Base-by-base conservation (phyloP, 1,284 basidiomycete genomes). In the Austroboletus niveus region DNA sequence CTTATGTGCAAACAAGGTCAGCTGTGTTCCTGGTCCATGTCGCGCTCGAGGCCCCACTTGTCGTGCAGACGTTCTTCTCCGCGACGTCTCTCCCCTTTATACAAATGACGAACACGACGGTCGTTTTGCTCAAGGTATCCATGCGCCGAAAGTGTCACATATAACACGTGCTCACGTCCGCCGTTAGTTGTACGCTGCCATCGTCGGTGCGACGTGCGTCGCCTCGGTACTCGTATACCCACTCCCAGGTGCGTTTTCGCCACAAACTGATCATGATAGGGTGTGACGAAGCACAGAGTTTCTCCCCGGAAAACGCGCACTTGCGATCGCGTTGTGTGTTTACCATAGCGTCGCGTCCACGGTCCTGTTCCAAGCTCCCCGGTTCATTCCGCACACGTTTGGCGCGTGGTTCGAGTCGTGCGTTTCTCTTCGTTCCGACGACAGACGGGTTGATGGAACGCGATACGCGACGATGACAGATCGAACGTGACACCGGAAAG, bases 301-400 rank as follows among this genome's bases (percentile, higher is more conserved):
- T 68, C 72, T 92, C 5, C 91, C 91, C 0, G 89, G 89, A 8
- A 93, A 93, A 70, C 82, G 90, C 15, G 91, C 88, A 0, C 70
- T 90, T 4, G 90, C 87, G 1, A 83, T 92, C 45, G 81, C 77
- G 12, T 76, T 93, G 6, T 84, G 87, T 53, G 62, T 92, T 11
- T 92, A 92, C 67, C 91, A 93, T 65, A 84, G 77, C 57, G 71
- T 85, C 27, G 79, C 79, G 36, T 89, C 89, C 1, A 89, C 88
- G 0, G 70, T 92, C 39, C 78, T 92, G 46, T 85, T 82, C 66
- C 81, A 87, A 57, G 78, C 87, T 1, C 89, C 89, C 1, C 81
- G 89, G 24, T 87, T 93, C 64, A 85, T 93, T 53, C 87, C 89
- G 12, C 75, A 82, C 54, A 76, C 81, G 0, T 82, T 92, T 51